Evolutionary conservation across 495 filamentous ascomycete genomes (phyloP).

Genomic region (Opeltia flavorubescens): DNA sequence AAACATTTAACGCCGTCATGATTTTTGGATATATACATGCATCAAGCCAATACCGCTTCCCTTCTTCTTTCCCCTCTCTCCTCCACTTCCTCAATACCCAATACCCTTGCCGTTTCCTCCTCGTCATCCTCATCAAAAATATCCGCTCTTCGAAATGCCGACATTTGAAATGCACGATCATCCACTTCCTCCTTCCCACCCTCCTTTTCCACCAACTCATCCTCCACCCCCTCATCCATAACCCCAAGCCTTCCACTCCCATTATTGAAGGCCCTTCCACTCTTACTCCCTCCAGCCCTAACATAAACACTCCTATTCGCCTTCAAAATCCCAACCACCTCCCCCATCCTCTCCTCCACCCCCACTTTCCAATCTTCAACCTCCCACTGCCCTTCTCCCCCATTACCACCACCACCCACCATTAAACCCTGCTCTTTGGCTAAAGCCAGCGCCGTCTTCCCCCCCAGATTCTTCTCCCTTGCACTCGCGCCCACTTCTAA

Average conservation of each 20-base stretch:
- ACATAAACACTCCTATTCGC: neutral
- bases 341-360: neutral
- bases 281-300: neutral
- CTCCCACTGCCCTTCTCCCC: too few relatives aligned
- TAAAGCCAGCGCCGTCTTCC: slow-evolving; percentile 2
- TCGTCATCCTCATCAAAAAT: neutral
- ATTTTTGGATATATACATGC: too few relatives aligned
- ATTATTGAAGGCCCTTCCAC: too few relatives aligned
- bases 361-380: neutral
- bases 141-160: neutral
- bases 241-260: too few relatives aligned
- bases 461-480: neutral
- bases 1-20: too few relatives aligned
- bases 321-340: neutral
- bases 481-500: neutral
- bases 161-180: neutral
- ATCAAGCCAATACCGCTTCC: neutral
- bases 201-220: neutral
- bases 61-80: neutral
- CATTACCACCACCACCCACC: too few relatives aligned
- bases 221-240: neutral
- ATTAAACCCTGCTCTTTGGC: neutral
- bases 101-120: slow-evolving; percentile 2
- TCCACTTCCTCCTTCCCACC: neutral
- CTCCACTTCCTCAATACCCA: neutral